Conservation (phyloP, 305 asterid species). For the Fraxinus sp. region DNA sequence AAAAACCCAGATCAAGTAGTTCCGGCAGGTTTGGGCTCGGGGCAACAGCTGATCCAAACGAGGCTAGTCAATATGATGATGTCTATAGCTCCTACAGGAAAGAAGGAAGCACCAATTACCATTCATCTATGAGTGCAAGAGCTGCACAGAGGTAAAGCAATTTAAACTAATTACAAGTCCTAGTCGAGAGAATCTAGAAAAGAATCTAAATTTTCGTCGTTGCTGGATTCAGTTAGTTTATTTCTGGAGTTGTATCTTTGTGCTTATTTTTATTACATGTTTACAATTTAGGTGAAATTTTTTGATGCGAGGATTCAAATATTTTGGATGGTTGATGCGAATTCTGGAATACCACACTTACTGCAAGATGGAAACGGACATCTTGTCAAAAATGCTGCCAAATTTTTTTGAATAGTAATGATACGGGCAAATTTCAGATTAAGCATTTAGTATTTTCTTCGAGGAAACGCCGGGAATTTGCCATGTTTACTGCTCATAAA, state of each 20-base stretch:
- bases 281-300: not conserved
- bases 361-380: not conserved
- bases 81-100: constrained; percentile 92
- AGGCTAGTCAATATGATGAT: constrained; percentile 84
- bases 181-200: not conserved
- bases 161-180: not conserved
- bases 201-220: not conserved
- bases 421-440: not conserved
- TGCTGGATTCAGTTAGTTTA: not conserved
- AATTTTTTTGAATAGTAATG: not conserved
- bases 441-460: not conserved
- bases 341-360: not conserved
- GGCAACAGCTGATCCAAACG: constrained; percentile 71
- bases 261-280: not conserved
- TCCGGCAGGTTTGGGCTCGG: constrained; percentile 87
- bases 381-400: not conserved
- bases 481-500: not conserved
- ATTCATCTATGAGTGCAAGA: constrained; percentile 80
- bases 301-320: not conserved
- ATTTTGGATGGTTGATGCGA: not conserved
- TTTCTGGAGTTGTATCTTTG: constrained; percentile 8
- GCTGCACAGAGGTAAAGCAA: constrained; percentile 52
- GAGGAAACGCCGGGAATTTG: not conserved
- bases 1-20: constrained; percentile 60
- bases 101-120: constrained; percentile 84